Percentiles rank a stretch among this genome's conserved stretches.
Conservation (phyloP, 2,329 filamentous ascomycete genomes). For the Colletotrichum euphorbiae region DNA sequence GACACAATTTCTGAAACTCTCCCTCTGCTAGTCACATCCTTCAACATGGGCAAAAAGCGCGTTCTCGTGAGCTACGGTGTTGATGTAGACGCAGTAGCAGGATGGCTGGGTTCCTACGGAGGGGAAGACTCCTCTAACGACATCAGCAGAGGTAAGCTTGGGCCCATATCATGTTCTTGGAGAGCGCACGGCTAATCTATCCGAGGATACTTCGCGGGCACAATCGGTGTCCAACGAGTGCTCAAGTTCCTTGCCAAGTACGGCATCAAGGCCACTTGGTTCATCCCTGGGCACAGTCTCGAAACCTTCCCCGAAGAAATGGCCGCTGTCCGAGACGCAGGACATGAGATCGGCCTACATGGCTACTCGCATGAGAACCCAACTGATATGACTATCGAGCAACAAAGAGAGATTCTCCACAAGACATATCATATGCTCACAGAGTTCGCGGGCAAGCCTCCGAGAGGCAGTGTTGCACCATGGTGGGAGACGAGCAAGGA, state of each 20-base stretch:
- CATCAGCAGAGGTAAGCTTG: slow-evolving; percentile 71
- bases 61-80: slow-evolving; percentile 70
- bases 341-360: slow-evolving; percentile 68
- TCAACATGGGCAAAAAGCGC: slow-evolving; percentile 51
- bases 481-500: slow-evolving; percentile 80
- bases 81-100: slow-evolving; percentile 81
- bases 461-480: slow-evolving; percentile 77
- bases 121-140: slow-evolving; percentile 79
- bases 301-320: slow-evolving; percentile 62
- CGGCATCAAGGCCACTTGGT: slow-evolving; percentile 73
- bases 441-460: slow-evolving; percentile 76
- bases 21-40: neutral
- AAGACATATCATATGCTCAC: slow-evolving; percentile 79
- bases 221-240: slow-evolving; percentile 72
- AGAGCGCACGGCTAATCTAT: neutral
- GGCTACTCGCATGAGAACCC: slow-evolving; percentile 83
- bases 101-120: slow-evolving; percentile 81
- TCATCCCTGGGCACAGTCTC: slow-evolving; percentile 61
- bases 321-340: slow-evolving; percentile 57
- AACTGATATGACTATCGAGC: slow-evolving; percentile 76
- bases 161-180: neutral
- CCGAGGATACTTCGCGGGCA: slow-evolving; percentile 75
- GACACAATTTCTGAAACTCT: no score
- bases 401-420: slow-evolving; percentile 80
- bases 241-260: slow-evolving; percentile 79